phyloP scores from a whole-genome alignment of 768 basidiomycete species.

The Phaffia australis region DNA sequence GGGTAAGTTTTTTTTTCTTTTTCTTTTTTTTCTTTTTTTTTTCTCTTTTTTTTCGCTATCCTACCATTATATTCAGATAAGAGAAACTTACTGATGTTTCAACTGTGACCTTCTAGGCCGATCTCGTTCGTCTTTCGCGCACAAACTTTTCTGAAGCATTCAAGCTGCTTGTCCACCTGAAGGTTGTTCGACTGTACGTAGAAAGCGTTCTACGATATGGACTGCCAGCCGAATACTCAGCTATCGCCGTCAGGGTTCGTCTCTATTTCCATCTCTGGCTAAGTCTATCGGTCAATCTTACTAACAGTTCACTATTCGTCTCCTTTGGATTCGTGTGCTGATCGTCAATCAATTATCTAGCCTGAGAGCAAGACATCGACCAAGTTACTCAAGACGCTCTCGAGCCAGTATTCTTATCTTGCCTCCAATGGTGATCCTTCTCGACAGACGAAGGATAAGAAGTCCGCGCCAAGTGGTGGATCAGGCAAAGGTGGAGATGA shows the following conservation, averaged over 20 bases:
- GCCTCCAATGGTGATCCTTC: constrained; percentile 50
- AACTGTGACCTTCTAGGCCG: constrained; percentile 52
- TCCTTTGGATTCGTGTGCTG: not conserved
- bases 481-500: constrained; percentile 8
- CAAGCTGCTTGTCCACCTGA: constrained; percentile 85
- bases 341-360: constrained; percentile 39
- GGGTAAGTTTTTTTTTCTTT: constrained; percentile 50
- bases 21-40: not conserved
- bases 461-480: constrained; percentile 33
- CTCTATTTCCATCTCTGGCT: not conserved
- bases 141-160: constrained; percentile 97
- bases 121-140: constrained; percentile 74
- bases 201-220: constrained; percentile 95
- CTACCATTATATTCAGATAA: not conserved
- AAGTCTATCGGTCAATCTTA: not conserved
- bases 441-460: constrained; percentile 40
- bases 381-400: constrained; percentile 62
- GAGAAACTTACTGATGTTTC: not conserved
- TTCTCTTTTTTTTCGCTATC: not conserved
- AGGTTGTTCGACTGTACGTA: constrained; percentile 78
- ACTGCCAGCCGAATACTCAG: constrained; percentile 79
- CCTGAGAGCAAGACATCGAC: constrained; percentile 77
- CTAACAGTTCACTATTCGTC: not conserved
- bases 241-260: constrained; percentile 64
- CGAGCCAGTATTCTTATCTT: constrained; percentile 70